Evolutionary conservation across 2,329 filamentous ascomycete species (phyloP), one percentile per base, ranked within the genome.

Genomic region (Albophoma yamanashiensis): DNA sequence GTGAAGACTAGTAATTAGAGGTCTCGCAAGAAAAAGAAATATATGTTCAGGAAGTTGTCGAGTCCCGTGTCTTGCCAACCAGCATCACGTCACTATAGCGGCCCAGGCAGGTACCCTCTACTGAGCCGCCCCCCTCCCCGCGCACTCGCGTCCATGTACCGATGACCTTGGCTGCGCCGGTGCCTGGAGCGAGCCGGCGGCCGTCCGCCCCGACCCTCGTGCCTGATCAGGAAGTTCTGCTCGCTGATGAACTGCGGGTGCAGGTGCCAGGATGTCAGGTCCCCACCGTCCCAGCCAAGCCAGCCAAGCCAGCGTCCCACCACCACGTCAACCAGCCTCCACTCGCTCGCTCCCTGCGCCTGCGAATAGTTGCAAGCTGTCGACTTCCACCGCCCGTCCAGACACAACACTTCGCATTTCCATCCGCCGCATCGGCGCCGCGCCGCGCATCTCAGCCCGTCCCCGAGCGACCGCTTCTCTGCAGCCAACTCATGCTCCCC

Each of bases 401-500:
- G 36, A 8, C 45, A 25, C 40, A 53, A 8, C 45, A 25, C 40
- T 43, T 4, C 22, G 27, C 31, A 53, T 36, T 20, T 11, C 17
- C 31, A 14, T 8, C 17, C 50, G 3, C 50, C 9, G 8, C 50
- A 53, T n/a, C 50, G 31, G 47, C 47, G 47, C 47, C 3, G 50
- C 31, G 50, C 50, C n/a, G 27, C 31, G 47, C 47, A 31, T 31
- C 45, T 5, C 45, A 36, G 17, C 2, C 25, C 47, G 17, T 52
- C 8, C 47, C 17, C 14, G 27, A 53, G 31, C 50, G 31, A 53
- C 27, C 50, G 50, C 31, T 22, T 53, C 56, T 25, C 56, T 57
- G 12, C 40, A 14, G 52, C 47, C 57, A 58, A 53, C 62, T 50
- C 64, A 68, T 68, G 67, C 56, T 61, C 63, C 57, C 59, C 36